Evolutionary conservation across 352 stramenopile species (phyloP), one percentile per base, ranked within the genome.

Genomic region (Saprolegnia parasitica): DNA sequence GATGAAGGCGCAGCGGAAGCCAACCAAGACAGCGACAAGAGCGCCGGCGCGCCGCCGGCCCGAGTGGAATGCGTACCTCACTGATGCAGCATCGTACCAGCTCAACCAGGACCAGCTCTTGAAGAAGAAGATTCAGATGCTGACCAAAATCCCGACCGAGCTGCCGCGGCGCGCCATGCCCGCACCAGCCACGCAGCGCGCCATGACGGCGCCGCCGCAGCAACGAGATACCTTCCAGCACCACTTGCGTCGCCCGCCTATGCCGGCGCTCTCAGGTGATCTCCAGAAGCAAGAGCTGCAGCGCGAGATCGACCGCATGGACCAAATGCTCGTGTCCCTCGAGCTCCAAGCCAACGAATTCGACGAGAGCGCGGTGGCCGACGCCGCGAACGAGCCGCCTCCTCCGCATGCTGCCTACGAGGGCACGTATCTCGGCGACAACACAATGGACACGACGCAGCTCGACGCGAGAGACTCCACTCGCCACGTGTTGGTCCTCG

Each of bases 101-200:
- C 39, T 70, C 18, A 70, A 61, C 63, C 63, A 61, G 37, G 63
- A 70, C 35, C 63, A 70, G 39, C 11, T 32, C 1, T 46, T 70
- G 5, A 52, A 70, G 47, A 70, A 70, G 37, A 29, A 42, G 29
- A 70, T 70, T 24, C 63, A 70, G 61, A 62, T 70, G 63, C 63
- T 70, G 29, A 70, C 63, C n/a, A 70, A 70, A 46, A 70, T 70
- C 54, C 63, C 63, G 35, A 70, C 63, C 10, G 63, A 70, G 20
- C 21, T 70, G 40, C 58, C 58, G 3, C 24, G 46, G 23, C 58
- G 35, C 16, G 16, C 35, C 18, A 29, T 50, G 37, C 21, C 16
- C 39, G 39, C 47, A 2, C 11, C 40, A 26, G 5, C 29, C 26
- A 24, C 5, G 15, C 39, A 18, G 6, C 45, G 61, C 10, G 42